Percentiles rank a stretch among this genome's conserved stretches.
Evolutionary conservation across 208 protist species (phyloP).

Genomic region (Acanthamoeba triangularis): DNA sequence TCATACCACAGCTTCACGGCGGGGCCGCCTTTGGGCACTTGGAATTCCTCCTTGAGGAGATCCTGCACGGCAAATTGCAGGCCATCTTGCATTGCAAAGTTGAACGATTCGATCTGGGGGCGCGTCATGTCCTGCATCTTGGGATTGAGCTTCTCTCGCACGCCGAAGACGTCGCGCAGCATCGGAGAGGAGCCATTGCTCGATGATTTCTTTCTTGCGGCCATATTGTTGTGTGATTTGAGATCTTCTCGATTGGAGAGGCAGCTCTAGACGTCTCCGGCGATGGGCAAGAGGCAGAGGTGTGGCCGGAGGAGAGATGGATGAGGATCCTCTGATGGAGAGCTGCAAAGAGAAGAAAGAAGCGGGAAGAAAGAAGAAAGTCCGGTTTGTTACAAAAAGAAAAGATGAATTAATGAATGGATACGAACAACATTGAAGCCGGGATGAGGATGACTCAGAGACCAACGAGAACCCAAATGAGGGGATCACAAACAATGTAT

Average conservation of each 20-base stretch:
- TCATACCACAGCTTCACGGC: slow-evolving; percentile 26
- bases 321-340: background rate
- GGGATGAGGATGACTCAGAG: background rate
- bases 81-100: slow-evolving; percentile 87
- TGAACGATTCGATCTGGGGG: slow-evolving; percentile 91
- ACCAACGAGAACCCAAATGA: too few species aligned
- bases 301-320: background rate
- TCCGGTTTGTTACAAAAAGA: background rate
- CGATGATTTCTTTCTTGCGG: background rate
- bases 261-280: background rate
- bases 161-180: slow-evolving; percentile 21
- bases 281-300: background rate
- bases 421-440: background rate
- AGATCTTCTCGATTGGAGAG: background rate
- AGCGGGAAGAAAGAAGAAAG: background rate
- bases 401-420: too few species aligned
- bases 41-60: slow-evolving; percentile 74
- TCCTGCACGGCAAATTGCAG: slow-evolving; percentile 78
- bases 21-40: background rate
- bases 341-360: background rate
- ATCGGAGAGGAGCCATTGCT: background rate
- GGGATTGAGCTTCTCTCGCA: slow-evolving; percentile 38
- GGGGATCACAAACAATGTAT: background rate
- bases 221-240: background rate
- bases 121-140: slow-evolving; percentile 63